A percentile compares a stretch with the other conserved stretches of the same genome.
Evolutionary conservation across 208 protist genomes (phyloP).

Genomic region (Naegleria fowleri): DNA sequence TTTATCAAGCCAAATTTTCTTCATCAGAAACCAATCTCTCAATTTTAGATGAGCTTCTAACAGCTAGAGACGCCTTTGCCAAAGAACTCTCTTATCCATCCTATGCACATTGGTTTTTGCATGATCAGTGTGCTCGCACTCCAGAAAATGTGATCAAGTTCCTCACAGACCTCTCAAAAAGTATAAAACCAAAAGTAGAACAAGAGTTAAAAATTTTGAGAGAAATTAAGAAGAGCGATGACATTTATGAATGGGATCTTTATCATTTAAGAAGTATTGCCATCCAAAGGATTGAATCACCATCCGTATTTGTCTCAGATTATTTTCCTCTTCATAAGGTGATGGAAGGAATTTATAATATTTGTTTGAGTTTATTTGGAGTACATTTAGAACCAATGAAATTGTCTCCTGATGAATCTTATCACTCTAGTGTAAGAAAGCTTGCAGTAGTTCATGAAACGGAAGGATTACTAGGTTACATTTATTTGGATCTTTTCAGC

Average conservation of each 20-base stretch:
- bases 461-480: constrained; percentile 69
- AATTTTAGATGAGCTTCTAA: constrained; percentile 43
- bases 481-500: constrained; percentile 80
- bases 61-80: constrained; percentile 28
- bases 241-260: constrained; percentile 21
- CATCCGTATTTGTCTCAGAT: background rate
- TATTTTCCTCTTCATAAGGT: constrained; percentile 74
- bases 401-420: constrained; percentile 64
- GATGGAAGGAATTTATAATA: constrained; percentile 76
- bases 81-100: constrained; percentile 15
- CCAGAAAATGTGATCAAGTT: constrained; percentile 33
- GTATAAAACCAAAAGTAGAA: constrained; percentile 31
- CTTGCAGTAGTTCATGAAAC: constrained; percentile 73
- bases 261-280: background rate
- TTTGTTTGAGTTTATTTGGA: constrained; percentile 78
- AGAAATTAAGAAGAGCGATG: constrained; percentile 22
- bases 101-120: constrained; percentile 26
- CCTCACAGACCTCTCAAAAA: background rate
- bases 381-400: constrained; percentile 65
- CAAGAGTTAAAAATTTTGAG: constrained; percentile 27
- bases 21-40: background rate
- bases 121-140: constrained; percentile 1
- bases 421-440: constrained; percentile 70
- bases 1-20: constrained; percentile 21
- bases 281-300: background rate